Base-by-base conservation (phyloP, 768 basidiomycete genomes). In the Psilocybe azurescens region DNA sequence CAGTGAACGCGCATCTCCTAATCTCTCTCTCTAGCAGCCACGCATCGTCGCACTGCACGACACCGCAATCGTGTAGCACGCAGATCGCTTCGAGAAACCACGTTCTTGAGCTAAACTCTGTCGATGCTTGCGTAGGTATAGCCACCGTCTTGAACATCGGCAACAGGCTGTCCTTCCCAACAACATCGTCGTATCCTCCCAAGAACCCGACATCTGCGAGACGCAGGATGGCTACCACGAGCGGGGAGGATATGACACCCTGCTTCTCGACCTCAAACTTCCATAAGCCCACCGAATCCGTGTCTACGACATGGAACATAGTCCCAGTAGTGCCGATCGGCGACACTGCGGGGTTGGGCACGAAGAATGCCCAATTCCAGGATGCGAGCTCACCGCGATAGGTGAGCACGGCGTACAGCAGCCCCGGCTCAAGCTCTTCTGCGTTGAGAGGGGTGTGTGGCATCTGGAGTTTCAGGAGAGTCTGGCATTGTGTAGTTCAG, bases 311-410 rank as follows among this genome's bases (percentile, higher is more conserved):
- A 58, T 81, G 80, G 69, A 82, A 82, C 5, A 82, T 67, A 7
- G 80, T 81, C 3, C 82, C 81, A 14, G 72, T 67, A 44, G 76
- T 73, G 24, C 82, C 82, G 63, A 82, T 77, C 13, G 82, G 81
- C 3, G 68, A 63, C 1, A 72, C 66, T 6, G 71, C 56, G 50
- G 79, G 77, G 67, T 81, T 74, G 53, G 80, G 76, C 30, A 82
- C 74, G 70, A 77, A 82, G 66, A 83, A 83, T 5, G 78, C 77
- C 82, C 82, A 83, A 63, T 82, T 78, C 82, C 82, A 83, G 5
- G 79, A 74, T 20, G 79, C 79, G 36, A 80, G 77, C 62, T 83
- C 81, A 39, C 80, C 80, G 18, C 78, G 70, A 66, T 81, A 82
- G 36, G 74, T 75, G 60, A 83, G 76, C 63, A 81, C 75, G 10